Percentiles rank a stretch among this genome's conserved stretches.
Conservation (phyloP, 2,329 filamentous ascomycete species). For the Acrodontium crateriforme region DNA sequence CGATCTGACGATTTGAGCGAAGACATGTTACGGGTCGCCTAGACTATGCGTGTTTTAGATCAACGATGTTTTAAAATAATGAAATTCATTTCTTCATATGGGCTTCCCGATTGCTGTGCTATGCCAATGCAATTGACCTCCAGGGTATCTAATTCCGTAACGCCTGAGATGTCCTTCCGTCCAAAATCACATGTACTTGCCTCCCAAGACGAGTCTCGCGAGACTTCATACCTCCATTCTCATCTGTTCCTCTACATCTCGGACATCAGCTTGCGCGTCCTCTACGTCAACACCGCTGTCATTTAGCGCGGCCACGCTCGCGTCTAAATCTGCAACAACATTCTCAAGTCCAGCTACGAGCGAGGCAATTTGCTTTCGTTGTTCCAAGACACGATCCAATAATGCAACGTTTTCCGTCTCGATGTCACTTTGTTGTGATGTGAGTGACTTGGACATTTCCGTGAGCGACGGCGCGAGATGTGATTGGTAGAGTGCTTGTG, state of each 20-base stretch:
- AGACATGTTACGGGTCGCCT: no score
- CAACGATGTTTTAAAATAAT: no score
- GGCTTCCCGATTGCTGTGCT: no score
- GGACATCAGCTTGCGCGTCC: conserved; percentile 15
- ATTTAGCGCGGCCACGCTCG: conserved; percentile 28
- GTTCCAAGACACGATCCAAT: conserved; percentile 36
- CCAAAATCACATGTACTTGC: no score
- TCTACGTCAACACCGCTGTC: conserved; percentile 15
- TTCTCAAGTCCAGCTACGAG: conserved; percentile 41
- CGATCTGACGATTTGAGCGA: no score
- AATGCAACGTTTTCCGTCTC: conserved; percentile 41
- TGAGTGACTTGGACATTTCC: conserved; percentile 35
- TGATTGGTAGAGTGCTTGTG: conserved; percentile 42
- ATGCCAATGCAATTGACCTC: no score
- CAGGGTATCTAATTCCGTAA: no score
- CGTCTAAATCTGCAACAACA: conserved; percentile 44
- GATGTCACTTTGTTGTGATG: conserved; percentile 34
- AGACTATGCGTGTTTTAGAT: no score
- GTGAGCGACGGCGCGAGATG: conserved; percentile 44
- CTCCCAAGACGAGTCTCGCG: no score
- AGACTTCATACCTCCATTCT: conserved; percentile 6
- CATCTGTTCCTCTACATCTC: conserved; percentile 18
- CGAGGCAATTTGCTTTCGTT: conserved; percentile 43
- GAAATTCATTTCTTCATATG: no score
- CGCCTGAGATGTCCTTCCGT: no score